Evolutionary conservation across 441 rosid species (phyloP), one percentile per base, ranked within the genome.

Genomic region (Viola pubescens): DNA sequence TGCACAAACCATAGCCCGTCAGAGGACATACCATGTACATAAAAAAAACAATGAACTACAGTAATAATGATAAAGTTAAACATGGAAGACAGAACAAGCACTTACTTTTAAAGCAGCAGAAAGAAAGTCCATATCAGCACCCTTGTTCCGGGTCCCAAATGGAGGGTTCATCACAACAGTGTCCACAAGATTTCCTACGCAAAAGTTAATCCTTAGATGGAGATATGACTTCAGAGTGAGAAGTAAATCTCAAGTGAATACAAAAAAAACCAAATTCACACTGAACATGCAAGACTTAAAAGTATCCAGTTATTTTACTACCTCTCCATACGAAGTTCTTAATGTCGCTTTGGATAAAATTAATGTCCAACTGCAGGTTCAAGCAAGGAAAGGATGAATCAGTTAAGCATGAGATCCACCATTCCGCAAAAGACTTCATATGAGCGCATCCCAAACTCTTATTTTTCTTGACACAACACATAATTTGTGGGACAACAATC

Each of bases 111-210:
- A 77, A 45, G 97, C 92, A 6, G 75, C 73, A 52, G 16, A 64
- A 56, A 92, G 89, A 75, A 89, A 89, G 68, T 82, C 87, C 91
- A 92, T 83, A 73, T 92, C 98, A 37, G 82, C 96, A 59, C 96
- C 97, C 72, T 83, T 92, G 73, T 70, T 84, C 63, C 98, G 80
- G 11, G 95, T 89, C 54, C 96, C 98, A 80, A 89, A 92, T 46
- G 98, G 98, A 73, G 97, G 98, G 71, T 92, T 92, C 97, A 92
- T 92, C 53, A 89, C 82, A 49, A 84, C 83, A 11, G 97, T 92
- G 70, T 86, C 96, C 42, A 92, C 82, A 68, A 73, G 68, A 50
- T 59, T 75, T 56, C 88, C 98, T 86, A 58, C 38, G 67, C 6
- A 62, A 56, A 61, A 63, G 38, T 3, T 46, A 41, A 52, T 9